These are phyloP conservation scores for Ophiocordyceps camponoti-rufipedis DNA, from an alignment of 2,329 filamentous ascomycete species.

Conservation along the genomic window DNA sequence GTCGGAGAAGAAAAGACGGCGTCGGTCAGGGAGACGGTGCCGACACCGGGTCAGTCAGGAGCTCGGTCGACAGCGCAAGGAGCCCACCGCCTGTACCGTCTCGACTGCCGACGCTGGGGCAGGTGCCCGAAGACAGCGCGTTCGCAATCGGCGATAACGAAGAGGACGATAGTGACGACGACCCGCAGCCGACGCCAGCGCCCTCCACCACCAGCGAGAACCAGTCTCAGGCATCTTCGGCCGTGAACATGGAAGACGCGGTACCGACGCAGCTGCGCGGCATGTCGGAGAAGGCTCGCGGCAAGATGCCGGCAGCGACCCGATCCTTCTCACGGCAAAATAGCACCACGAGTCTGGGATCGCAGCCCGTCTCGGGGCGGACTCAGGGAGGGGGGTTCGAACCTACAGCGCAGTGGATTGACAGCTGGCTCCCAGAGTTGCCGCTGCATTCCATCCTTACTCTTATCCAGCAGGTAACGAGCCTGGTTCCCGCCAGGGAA, in stretches of 20 bases:
- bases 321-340: conserved; percentile 80
- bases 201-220: conserved; percentile 46
- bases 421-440: conserved; percentile 82
- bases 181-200: conserved; percentile 35
- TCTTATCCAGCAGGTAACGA: conserved; percentile 48
- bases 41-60: conserved; percentile 31
- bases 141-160: conserved; percentile 74
- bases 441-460: conserved; percentile 75
- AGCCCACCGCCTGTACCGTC: conserved; percentile 29
- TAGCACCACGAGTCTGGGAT: conserved; percentile 63
- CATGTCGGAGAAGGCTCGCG: conserved; percentile 93
- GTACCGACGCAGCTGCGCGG: conserved; percentile 69
- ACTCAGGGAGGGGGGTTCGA: conserved; percentile 48
- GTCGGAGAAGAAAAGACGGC: conserved; percentile 49
- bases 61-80: conserved; percentile 48
- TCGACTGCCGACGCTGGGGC: conserved; percentile 11
- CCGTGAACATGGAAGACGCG: conserved; percentile 52
- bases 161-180: conserved; percentile 43
- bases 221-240: conserved; percentile 48
- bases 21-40: conserved; percentile 28
- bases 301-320: conserved; percentile 79
- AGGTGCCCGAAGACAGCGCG: conserved; percentile 44
- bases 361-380: conserved; percentile 39
- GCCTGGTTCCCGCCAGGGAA: conserved; percentile 30
- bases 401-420: conserved; percentile 72